Base-by-base conservation (phyloP, 2,329 filamentous ascomycete genomes). In the Colletotrichum coccodes region DNA sequence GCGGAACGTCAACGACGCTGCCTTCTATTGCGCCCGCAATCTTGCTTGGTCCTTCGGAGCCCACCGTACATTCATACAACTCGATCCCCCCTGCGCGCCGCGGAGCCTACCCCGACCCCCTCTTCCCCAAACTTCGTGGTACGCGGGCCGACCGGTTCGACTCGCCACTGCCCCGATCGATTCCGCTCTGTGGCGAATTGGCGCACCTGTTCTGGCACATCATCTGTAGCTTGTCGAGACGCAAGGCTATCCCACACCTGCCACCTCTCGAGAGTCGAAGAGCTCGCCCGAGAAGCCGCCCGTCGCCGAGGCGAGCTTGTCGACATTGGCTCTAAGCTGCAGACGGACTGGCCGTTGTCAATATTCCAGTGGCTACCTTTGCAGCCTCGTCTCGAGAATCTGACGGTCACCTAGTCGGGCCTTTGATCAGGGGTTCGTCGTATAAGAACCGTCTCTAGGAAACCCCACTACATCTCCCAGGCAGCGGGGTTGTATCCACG, bases 361-460 rank as follows among this genome's bases (percentile, higher is more conserved):
- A 26, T 34, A 46, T 52, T 53, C 40, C 52, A 26, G 52, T 68
- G 59, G 44, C 46, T 64, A 68, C 46, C 30, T 64, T 52, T 12
- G 59, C 46, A 42, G 36, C 38, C 59, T 57, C n/a, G 14, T 58
- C 21, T 40, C 18, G 44, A 32, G 18, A 21, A 11, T 57, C 52
- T 52, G 60, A 57, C 64, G 53, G 52, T 36, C 32, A 38, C 6
- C 40, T 54, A 54, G 40, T 23, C 53, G 16, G 42, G 16, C 34
- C 34, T 60, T 56, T 47, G 18, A 42, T 8, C 38, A 26, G 49
- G 40, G n/a, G n/a, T 2, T 26, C 9, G 6, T 30, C 14, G 14
- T 60, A 60, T 60, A 60, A 66, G 66, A 34, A 50, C 28, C 54
- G 21, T 42, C 56, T 18, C 26, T 36, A 26, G 40, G 9, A 44